phyloP scores from a whole-genome alignment of 2,329 filamentous ascomycete genomes.

The Fusarium xyrophilum region DNA sequence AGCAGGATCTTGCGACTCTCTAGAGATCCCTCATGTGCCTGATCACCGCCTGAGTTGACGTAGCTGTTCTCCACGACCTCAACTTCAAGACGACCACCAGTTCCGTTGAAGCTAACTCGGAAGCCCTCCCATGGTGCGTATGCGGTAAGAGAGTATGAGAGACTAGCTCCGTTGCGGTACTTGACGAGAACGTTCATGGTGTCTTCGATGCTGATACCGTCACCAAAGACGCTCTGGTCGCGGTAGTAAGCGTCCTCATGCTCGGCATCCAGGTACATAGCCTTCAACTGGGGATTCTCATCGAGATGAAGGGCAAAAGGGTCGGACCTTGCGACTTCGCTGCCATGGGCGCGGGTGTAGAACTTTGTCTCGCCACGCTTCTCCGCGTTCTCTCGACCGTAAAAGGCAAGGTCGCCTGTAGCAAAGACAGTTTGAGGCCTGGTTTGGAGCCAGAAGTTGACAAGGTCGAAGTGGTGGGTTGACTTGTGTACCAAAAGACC shows the following conservation, averaged over 20 bases:
- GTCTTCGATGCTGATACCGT: constrained; percentile 70
- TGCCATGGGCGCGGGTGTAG: constrained; percentile 59
- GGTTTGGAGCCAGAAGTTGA: constrained; percentile 68
- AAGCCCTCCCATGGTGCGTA: constrained; percentile 70
- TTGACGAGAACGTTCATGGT: constrained; percentile 67
- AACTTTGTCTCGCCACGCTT: constrained; percentile 58
- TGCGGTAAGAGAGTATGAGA: constrained; percentile 66
- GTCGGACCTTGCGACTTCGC: constrained; percentile 58
- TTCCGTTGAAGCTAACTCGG: constrained; percentile 65
- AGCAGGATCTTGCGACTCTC: constrained; percentile 58
- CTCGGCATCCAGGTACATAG: constrained; percentile 67
- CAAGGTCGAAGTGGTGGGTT: constrained; percentile 69
- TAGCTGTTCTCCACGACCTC: constrained; percentile 70
- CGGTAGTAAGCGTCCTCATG: constrained; percentile 68
- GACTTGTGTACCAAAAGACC: constrained; percentile 68
- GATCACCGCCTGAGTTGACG: constrained; percentile 66
- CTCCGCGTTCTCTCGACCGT: constrained; percentile 68
- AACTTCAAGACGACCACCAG: constrained; percentile 63
- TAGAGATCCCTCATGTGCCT: constrained; percentile 60
- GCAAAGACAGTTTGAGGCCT: constrained; percentile 63
- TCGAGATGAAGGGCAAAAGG: constrained; percentile 66
- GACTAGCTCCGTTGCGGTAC: constrained; percentile 62
- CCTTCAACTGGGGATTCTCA: constrained; percentile 60
- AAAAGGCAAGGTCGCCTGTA: constrained; percentile 65
- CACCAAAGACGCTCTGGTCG: constrained; percentile 68